Conservation (phyloP, 2,329 filamentous ascomycete species). For the Talaromyces sp. region DNA sequence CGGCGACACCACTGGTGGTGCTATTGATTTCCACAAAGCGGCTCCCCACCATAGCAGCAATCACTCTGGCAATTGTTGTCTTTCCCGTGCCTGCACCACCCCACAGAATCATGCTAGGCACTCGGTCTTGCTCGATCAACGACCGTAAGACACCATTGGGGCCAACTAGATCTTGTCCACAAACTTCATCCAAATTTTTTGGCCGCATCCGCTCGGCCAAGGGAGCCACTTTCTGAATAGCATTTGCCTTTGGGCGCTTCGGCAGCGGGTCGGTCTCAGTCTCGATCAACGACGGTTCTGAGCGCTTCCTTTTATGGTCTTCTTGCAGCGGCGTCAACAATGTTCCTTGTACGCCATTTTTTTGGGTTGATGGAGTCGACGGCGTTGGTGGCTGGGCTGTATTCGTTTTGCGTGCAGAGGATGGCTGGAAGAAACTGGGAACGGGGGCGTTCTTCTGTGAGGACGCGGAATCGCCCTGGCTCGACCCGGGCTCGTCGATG, state of each 20-base stretch:
- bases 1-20: constrained; percentile 77
- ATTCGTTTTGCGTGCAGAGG: constrained; percentile 38
- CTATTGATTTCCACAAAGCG: constrained; percentile 96
- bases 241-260: constrained; percentile 63
- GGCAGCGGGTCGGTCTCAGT: constrained; percentile 35
- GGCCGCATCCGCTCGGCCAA: constrained; percentile 94
- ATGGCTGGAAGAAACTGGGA: constrained; percentile 51
- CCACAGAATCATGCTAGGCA: constrained; percentile 94
- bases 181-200: constrained; percentile 74
- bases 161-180: constrained; percentile 86
- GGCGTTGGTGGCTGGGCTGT: constrained; percentile 19
- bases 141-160: constrained; percentile 74
- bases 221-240: constrained; percentile 65
- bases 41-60: constrained; percentile 73
- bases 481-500: constrained; percentile 37
- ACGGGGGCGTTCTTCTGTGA: constrained; percentile 36
- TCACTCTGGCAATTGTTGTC: constrained; percentile 76
- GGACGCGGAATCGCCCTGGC: constrained; percentile 37
- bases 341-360: constrained; percentile 25
- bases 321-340: constrained; percentile 20
- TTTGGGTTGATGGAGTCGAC: constrained; percentile 23
- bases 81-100: constrained; percentile 45
- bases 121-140: constrained; percentile 75
- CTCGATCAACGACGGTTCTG: constrained; percentile 16
- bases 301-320: constrained; percentile 18